Evolutionary conservation across 208 protist species (phyloP), one percentile per base, ranked within the genome.

Genomic region (Endotrypanum monterogeii): DNA sequence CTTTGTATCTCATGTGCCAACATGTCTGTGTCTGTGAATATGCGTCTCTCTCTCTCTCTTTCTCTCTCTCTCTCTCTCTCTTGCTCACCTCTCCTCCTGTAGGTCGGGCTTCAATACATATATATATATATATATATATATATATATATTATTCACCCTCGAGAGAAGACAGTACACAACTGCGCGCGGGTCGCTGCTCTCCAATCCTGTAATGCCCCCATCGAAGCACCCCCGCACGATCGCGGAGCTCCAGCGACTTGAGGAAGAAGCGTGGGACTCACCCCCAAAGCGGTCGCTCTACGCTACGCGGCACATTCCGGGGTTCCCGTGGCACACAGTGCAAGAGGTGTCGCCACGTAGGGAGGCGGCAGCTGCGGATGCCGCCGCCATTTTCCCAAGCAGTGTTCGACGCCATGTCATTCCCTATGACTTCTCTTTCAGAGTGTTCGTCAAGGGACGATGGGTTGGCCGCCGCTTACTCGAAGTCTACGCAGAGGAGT

Each of bases 371-470:
- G 14, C 28, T 62, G 57, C 57, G 20, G 12, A 63, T 54, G 65
- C 52, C 9, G 52, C 28, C 66, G 71, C 60, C 48, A n/a, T 54
- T 14, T 41, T 76, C 30, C 20, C 37, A 51, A 66, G 28, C 37
- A 30, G 25, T 14, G 83, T 73, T 52, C 86, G 87, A 1, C 89
- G 92, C 4, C 82, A 93, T 69, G 95, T 99, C 6, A 56, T 87
- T 5, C 96, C 97, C 14, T 98, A 99, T 78, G 79, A 92, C 63
- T 98, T 89, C 71, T 84, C 83, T 39, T 98, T 98, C 80, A 87
- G 84, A 30, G 93, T 96, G 0, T 94, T 94, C 75, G 95, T 91
- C 32, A 99, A 99, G 73, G 94, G 94, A 0, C 83, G 98, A 5
- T 99, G 98, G 97, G 82, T 96, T 5, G 97, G 96, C 32, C 82